These are phyloP conservation scores for Colletotrichum paranaense DNA, from an alignment of 2,329 filamentous ascomycete species.

Conservation along the genomic window DNA sequence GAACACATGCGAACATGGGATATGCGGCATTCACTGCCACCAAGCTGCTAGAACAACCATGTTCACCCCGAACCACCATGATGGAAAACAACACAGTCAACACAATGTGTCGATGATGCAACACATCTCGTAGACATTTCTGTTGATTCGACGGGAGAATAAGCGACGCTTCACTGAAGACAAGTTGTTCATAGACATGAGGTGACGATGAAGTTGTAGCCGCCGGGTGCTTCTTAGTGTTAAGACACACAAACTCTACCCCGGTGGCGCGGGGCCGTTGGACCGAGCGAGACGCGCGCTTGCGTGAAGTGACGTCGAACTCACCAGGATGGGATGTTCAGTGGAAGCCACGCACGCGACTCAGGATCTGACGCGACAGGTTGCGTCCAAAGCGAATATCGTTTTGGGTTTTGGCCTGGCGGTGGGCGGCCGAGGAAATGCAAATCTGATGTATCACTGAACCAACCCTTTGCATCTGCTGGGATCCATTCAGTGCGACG, in stretches of 20 bases:
- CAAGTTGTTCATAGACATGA: background rate
- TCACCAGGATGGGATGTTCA: background rate
- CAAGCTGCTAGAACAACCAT: background rate
- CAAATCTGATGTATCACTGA: background rate
- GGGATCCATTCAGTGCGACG: background rate
- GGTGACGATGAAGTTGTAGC: background rate
- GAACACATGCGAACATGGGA: background rate
- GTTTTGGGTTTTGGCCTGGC: background rate
- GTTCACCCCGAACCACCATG: background rate
- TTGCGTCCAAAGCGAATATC: background rate
- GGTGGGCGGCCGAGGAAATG: background rate
- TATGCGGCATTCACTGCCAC: background rate
- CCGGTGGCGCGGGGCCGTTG: background rate
- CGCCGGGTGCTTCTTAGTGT: background rate
- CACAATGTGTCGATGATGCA: background rate
- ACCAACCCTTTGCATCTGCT: background rate
- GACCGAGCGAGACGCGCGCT: slow-evolving; percentile 7
- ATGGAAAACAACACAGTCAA: background rate
- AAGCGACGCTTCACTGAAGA: background rate
- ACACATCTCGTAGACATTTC: too few relatives aligned
- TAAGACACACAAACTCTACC: background rate
- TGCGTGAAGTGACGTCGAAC: background rate
- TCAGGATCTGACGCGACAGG: background rate
- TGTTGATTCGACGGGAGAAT: too few relatives aligned
- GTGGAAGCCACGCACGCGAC: background rate